Base-by-base conservation (phyloP, 169 alveolate species). In the Cryptosporidium muris region DNA sequence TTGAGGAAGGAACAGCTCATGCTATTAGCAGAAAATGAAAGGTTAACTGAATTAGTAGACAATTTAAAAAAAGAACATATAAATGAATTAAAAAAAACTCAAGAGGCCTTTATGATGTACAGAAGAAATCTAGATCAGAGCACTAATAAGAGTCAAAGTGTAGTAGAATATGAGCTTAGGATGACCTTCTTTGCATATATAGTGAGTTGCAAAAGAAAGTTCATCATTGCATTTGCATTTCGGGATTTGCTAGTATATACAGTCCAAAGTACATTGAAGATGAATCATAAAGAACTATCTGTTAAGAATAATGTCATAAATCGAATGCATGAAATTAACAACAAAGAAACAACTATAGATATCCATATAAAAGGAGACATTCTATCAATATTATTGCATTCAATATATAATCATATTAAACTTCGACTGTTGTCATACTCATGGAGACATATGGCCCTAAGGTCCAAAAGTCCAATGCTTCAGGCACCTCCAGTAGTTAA, bases 31-130 rank as follows among this genome's bases (percentile, higher is more conserved):
- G 85, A 74, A 58, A 74, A 74, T 54, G 74, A 74, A 60, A 74
- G 43, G 25, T 53, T 74, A 42, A 74, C 60, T 66, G 40, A 11
- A n/a, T 58, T 58, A 74, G 85, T 74, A 16, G 63, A 74, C 6
- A 43, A 74, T 74, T 74, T 74, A 14, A 74, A 51, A 49, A 51
- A 47, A 5, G 60, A 74, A 38, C 85, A 74, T 74, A 25, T 74
- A 74, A 68, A 60, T 16, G 85, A 74, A 48, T 47, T 74, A 14
- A 74, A 54, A 25, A 74, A 74, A 58, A 74, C 85, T 1, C 85
- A 74, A 60, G 85, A 74, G 11, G 54, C 85, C n/a, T 74, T 74
- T 60, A 56, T 74, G 51, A 74, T 56, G 85, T 74, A 74, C 34
- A 74, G 51, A 38, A 74, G 45, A 47, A 68, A 74, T 37, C 34